Conservation (phyloP, 2,329 filamentous ascomycete species). For the Clarireedia monteithiana region DNA sequence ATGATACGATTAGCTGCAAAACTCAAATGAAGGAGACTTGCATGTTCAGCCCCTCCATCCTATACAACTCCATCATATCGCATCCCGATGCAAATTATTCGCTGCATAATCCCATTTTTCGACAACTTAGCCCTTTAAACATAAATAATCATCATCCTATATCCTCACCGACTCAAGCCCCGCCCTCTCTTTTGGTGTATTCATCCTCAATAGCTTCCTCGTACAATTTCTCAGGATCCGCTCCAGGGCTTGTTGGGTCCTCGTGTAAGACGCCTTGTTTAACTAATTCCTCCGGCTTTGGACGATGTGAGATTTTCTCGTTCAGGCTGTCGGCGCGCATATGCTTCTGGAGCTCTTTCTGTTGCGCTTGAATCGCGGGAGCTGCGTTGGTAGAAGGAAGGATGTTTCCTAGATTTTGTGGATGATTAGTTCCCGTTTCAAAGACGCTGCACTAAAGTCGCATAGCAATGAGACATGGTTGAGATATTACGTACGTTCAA, state of each 20-base stretch:
- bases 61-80: background rate
- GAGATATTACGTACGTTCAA: conserved; percentile 56
- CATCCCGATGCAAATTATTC: background rate
- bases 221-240: conserved; percentile 40
- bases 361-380: conserved; percentile 70
- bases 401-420: conserved; percentile 63
- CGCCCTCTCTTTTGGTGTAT: conserved; percentile 55
- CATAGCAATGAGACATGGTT: background rate
- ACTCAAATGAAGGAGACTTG: too few relatives aligned
- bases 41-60: too few relatives aligned
- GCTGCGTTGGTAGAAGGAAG: conserved; percentile 72
- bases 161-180: conserved; percentile 31
- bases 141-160: background rate
- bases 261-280: conserved; percentile 72
- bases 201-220: conserved; percentile 56
- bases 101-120: background rate
- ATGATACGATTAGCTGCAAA: too few relatives aligned
- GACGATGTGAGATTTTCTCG: conserved; percentile 74
- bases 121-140: background rate
- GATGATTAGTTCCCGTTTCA: background rate
- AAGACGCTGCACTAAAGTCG: background rate
- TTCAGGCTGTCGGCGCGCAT: conserved; percentile 85
- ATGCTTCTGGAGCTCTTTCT: conserved; percentile 77
- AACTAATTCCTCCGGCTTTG: conserved; percentile 67
- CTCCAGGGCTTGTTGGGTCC: conserved; percentile 45